Evolutionary conservation across 305 asterid genomes (phyloP), one percentile per base, ranked within the genome.

Genomic region (Andrographis paniculata): DNA sequence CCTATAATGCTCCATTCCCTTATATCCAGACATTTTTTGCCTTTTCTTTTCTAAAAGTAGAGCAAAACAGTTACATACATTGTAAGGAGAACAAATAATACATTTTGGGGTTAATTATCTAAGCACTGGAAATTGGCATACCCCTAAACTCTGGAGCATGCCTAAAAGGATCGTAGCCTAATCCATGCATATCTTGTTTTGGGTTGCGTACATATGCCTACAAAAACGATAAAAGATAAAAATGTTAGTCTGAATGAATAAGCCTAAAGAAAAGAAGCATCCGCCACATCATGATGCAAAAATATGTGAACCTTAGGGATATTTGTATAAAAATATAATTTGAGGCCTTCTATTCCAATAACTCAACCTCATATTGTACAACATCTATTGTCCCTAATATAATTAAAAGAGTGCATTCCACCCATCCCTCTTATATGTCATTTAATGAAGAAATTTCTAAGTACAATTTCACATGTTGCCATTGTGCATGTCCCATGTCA

Each of bases 121-220:
- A 41, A 65, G 8, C 45, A 24, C 33, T 53, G 55, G 40, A 58
- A 61, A 44, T 41, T 24, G 30, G 48, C 77, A 63, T 69, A 89
- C 98, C 98, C 78, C 98, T 76, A 62, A 89, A 89, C 63, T 89
- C 98, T 22, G 95, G 95, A 64, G 95, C 95, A 60, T 82, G 80
- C 82, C 82, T 89, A 80, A 69, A 89, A 46, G 98, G 98, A 69
- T 89, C 98, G 59, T 67, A 89, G 61, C 95, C 95, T 64, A 89
- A 71, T 45, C 98, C 98, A 74, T 78, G 54, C 60, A 76, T 61
- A 70, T 89, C 93, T 67, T 76, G 86, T 79, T 89, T 89, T 17
- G 94, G 95, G 56, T 76, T 80, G 55, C 78, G 64, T 20, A 85
- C 87, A 66, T 72, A 80, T 55, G 67, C 91, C 95, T 89, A 69